Evolutionary conservation across 208 protist genomes (phyloP).

Genomic region (Trypanosoma mega): DNA sequence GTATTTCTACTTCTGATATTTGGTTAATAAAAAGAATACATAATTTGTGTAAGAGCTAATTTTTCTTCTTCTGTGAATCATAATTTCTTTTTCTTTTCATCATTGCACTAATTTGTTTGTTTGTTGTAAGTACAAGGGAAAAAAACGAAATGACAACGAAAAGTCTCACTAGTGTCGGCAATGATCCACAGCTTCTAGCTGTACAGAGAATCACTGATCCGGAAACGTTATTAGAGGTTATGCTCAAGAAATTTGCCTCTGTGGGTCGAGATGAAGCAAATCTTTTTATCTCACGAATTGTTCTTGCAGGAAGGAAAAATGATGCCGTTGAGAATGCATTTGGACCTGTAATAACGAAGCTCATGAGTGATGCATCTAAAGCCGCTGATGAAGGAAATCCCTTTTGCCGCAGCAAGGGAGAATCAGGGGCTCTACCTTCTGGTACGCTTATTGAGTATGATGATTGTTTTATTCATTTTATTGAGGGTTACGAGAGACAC

Average conservation of each 20-base stretch:
- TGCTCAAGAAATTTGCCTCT: conserved; percentile 38
- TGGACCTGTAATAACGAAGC: conserved; percentile 11
- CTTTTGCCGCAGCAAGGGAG: not conserved
- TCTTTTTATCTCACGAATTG: conserved; percentile 45
- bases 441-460: conserved; percentile 66
- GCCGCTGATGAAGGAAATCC: conserved; percentile 8
- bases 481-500: conserved; percentile 65
- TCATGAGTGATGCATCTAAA: conserved; percentile 2
- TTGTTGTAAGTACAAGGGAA: not conserved
- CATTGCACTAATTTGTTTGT: conserved; percentile 5
- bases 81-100: conserved; percentile 2
- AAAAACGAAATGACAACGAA: conserved; percentile 1
- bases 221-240: conserved; percentile 48
- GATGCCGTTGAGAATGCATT: conserved; percentile 20
- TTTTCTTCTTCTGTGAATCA: conserved; percentile 14
- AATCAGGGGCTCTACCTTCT: not conserved
- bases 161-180: conserved; percentile 18
- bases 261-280: conserved; percentile 34
- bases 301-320: conserved; percentile 44
- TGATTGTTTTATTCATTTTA: conserved; percentile 55
- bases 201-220: conserved; percentile 40
- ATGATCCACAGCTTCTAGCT: conserved; percentile 43
- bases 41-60: no score
- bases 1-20: no score
- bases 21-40: no score